Conservation (phyloP, 192 early-diverging fungal species). For the Mortierella hygrophila region DNA sequence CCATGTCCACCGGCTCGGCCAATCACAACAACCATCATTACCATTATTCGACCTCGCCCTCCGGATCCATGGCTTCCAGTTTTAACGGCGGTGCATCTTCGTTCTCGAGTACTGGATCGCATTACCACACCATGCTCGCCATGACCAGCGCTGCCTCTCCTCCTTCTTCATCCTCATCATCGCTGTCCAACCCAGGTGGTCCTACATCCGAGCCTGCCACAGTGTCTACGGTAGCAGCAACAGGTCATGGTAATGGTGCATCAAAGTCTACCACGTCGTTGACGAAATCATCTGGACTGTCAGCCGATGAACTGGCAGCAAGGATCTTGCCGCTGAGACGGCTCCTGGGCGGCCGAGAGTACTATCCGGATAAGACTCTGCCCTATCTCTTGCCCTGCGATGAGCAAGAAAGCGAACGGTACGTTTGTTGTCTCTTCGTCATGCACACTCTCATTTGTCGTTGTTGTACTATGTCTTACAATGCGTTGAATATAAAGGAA, state of each 20-base stretch:
- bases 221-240: not conserved
- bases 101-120: slow-evolving; percentile 40
- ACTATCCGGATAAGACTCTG: slow-evolving; percentile 46
- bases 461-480: not conserved
- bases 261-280: not conserved
- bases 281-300: slow-evolving; percentile 10
- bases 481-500: not conserved
- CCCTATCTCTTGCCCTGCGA: slow-evolving; percentile 55
- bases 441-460: not conserved
- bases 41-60: slow-evolving; percentile 13
- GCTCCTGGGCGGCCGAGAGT: slow-evolving; percentile 41
- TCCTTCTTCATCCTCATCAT: slow-evolving; percentile 42
- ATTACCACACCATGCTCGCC: slow-evolving; percentile 29
- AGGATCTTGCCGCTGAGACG: slow-evolving; percentile 44
- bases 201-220: not conserved
- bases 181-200: not conserved
- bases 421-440: not conserved
- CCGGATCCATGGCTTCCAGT: slow-evolving; percentile 31
- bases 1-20: not conserved
- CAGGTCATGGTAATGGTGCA: not conserved
- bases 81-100: slow-evolving; percentile 26
- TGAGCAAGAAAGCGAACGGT: slow-evolving; percentile 52
- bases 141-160: slow-evolving; percentile 39
- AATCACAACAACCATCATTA: not conserved
- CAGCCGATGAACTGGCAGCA: slow-evolving; percentile 33